Evolutionary conservation across 2,329 filamentous ascomycete species (phyloP).

Genomic region (Pseudocercospora ulei): DNA sequence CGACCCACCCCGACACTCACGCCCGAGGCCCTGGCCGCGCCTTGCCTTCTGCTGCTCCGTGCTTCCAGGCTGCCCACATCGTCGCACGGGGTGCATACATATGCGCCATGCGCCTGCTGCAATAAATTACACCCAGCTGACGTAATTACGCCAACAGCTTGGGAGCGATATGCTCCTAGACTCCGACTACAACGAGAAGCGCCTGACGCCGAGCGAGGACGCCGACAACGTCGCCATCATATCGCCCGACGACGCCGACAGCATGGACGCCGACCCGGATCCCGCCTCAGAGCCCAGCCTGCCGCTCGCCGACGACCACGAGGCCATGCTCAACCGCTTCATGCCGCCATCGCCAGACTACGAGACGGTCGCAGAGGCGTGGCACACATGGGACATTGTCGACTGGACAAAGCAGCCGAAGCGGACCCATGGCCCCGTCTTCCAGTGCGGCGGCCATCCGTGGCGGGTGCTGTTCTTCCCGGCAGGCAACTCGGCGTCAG

Average conservation of each 20-base stretch:
- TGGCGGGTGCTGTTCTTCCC: conserved; percentile 97
- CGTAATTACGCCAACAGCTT: conserved; percentile 37
- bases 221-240: conserved; percentile 49
- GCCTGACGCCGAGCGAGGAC: conserved; percentile 36
- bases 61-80: conserved; percentile 5
- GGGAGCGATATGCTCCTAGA: conserved; percentile 56
- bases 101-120: not conserved
- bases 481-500: conserved; percentile 76
- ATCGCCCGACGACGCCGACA: conserved; percentile 47
- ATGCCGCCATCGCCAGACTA: conserved; percentile 70
- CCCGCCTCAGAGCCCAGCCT: conserved; percentile 37
- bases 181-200: conserved; percentile 53
- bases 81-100: conserved; percentile 5
- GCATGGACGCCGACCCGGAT: conserved; percentile 47
- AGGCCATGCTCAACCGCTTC: conserved; percentile 74
- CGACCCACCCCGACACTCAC: not conserved
- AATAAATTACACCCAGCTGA: conserved; percentile 22
- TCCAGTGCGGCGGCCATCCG: conserved; percentile 75
- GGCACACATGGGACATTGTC: conserved; percentile 78
- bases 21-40: not conserved
- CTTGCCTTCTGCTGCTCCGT: conserved; percentile 4
- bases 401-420: conserved; percentile 67
- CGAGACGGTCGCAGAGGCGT: conserved; percentile 63
- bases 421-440: conserved; percentile 79
- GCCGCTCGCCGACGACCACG: conserved; percentile 53